A percentile compares a stretch with the other conserved stretches of the same genome.
Conservation (phyloP, 1,284 basidiomycete species). For the Pyrrhoderma lamaoense region DNA sequence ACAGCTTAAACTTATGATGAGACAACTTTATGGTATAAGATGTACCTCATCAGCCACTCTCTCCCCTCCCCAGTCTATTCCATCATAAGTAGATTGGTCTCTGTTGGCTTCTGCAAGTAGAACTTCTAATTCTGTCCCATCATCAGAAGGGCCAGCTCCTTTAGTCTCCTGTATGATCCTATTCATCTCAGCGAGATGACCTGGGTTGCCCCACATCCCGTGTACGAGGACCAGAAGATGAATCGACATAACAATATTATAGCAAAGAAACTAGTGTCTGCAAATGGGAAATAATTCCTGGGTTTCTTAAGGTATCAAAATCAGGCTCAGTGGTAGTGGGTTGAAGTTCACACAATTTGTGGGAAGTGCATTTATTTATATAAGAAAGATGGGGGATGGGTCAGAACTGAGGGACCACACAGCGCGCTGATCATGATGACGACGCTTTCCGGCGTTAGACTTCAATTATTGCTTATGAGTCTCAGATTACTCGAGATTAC, state of each 20-base stretch:
- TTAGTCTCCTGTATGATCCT: constrained; percentile 37
- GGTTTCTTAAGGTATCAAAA: no score
- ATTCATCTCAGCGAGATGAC: constrained; percentile 40
- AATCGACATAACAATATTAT: neutral
- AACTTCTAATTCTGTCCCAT: constrained; percentile 32
- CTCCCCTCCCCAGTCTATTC: constrained; percentile 59
- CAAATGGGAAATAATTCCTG: neutral
- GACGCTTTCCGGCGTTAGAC: no score
- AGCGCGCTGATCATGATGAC: no score
- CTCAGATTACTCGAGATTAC: no score
- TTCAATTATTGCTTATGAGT: no score
- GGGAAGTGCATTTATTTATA: no score
- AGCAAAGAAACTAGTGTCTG: neutral
- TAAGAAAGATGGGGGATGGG: no score
- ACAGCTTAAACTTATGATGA: neutral
- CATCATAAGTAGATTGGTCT: constrained; percentile 53
- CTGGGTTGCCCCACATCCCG: constrained; percentile 79
- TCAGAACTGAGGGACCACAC: no score
- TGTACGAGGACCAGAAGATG: constrained; percentile 71
- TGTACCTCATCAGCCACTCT: constrained; percentile 58
- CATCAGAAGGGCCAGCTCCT: constrained; percentile 26
- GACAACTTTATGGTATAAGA: constrained; percentile 11
- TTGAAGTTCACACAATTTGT: no score
- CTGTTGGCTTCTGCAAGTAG: constrained; percentile 42
- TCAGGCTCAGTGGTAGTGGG: no score